A percentile compares a stretch with the other conserved stretches of the same genome.
Conservation (phyloP, 2,329 filamentous ascomycete species). For the Neoascochyta sp. region DNA sequence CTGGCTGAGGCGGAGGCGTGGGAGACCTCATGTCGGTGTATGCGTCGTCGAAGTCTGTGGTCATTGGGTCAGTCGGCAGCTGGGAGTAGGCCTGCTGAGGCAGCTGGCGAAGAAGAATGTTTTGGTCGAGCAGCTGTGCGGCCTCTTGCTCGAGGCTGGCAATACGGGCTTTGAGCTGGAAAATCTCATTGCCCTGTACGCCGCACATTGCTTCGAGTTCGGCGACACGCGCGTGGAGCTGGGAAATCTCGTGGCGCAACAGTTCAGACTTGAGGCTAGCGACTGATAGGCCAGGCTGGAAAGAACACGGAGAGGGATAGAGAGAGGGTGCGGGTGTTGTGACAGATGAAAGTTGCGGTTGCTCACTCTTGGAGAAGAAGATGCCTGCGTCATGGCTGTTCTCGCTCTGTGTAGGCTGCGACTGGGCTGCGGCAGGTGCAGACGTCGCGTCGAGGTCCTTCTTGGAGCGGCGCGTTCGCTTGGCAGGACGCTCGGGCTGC, state of each 20-base stretch:
- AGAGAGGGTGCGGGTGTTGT: too few species aligned
- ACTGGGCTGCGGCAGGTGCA: slow-evolving; percentile 2
- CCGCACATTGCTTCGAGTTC: slow-evolving; percentile 1
- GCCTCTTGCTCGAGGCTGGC: slow-evolving; percentile 5
- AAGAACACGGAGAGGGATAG: too few species aligned
- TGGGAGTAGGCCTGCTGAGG: too few species aligned
- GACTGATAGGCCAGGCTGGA: too few species aligned
- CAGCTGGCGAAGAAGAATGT: neutral
- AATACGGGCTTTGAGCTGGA: slow-evolving; percentile 7
- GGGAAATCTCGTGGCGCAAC: too few species aligned
- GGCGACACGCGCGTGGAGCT: neutral
- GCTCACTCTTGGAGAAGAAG: slow-evolving; percentile 23
- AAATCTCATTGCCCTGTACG: slow-evolving; percentile 8
- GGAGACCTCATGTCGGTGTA: slow-evolving; percentile 7
- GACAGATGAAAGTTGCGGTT: slow-evolving; percentile 5
- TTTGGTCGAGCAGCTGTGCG: slow-evolving; percentile 4
- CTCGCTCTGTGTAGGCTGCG: slow-evolving; percentile 8
- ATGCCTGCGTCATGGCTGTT: slow-evolving; percentile 15
- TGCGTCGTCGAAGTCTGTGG: slow-evolving; percentile 20
- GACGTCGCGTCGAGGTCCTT: slow-evolving; percentile 5
- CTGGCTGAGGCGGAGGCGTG: slow-evolving; percentile 5
- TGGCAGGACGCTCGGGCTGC: slow-evolving; percentile 4
- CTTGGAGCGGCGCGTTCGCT: slow-evolving; percentile 9
- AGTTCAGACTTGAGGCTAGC: too few species aligned
- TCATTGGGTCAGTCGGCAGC: too few species aligned